phyloP scores from a whole-genome alignment of 2,329 filamentous ascomycete genomes.

The Phialocephala subalpina region DNA sequence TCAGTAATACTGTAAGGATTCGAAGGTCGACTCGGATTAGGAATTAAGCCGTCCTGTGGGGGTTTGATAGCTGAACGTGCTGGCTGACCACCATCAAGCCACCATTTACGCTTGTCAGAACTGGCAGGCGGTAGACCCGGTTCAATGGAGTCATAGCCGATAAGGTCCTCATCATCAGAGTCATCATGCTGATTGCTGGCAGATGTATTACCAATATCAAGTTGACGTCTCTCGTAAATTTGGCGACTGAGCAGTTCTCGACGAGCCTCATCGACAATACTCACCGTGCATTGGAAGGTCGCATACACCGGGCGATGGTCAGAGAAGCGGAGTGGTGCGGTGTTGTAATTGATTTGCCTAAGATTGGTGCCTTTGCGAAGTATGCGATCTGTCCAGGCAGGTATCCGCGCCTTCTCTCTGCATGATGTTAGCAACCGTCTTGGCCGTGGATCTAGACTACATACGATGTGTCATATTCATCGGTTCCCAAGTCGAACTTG shows the following conservation, averaged over 20 bases:
- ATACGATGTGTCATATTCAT: conserved; percentile 90
- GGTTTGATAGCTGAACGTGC: conserved; percentile 60
- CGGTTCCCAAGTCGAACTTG: conserved; percentile 89
- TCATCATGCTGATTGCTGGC: conserved; percentile 68
- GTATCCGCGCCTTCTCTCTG: conserved; percentile 90
- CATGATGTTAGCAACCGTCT: conserved; percentile 15
- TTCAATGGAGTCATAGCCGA: conserved; percentile 53
- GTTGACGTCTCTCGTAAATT: conserved; percentile 74
- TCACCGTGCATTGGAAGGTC: conserved; percentile 84
- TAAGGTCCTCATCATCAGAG: conserved; percentile 78
- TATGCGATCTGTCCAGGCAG: conserved; percentile 96
- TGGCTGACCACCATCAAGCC: not conserved
- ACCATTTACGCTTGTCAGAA: not conserved
- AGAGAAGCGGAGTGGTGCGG: conserved; percentile 85
- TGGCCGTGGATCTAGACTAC: conserved; percentile 42
- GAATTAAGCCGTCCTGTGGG: conserved; percentile 66
- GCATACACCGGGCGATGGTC: conserved; percentile 97
- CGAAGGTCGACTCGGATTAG: conserved; percentile 77
- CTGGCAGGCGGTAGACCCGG: conserved; percentile 43
- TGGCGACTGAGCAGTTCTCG: conserved; percentile 77
- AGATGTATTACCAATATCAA: conserved; percentile 70
- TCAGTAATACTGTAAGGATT: conserved; percentile 82
- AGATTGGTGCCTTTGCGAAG: conserved; percentile 86
- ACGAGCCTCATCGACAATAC: conserved; percentile 76
- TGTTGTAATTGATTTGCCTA: conserved; percentile 82